A percentile compares a stretch with the other conserved stretches of the same genome.
phyloP scores from a whole-genome alignment of 2,329 filamentous ascomycete species.

The Xylariaceae sp. region DNA sequence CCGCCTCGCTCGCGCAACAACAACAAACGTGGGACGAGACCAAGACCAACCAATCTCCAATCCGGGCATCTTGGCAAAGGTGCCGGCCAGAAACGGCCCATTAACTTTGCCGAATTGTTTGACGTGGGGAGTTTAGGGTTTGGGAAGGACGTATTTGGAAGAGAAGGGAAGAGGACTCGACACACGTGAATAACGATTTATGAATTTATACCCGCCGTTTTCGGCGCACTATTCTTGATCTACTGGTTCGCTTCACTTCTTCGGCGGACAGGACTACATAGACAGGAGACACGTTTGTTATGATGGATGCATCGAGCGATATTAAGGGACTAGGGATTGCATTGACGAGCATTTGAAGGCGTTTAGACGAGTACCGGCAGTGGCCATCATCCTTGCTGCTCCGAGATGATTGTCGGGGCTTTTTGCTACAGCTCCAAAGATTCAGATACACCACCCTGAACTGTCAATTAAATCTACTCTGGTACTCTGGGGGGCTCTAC shows the following conservation, averaged over 20 bases:
- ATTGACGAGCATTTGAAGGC: not conserved
- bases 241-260: not conserved
- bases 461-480: not conserved
- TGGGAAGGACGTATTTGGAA: slow-evolving; percentile 62
- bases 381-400: not conserved
- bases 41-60: slow-evolving; percentile 30
- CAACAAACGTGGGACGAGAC: slow-evolving; percentile 28
- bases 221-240: slow-evolving; percentile 11
- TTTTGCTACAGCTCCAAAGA: not conserved
- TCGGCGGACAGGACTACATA: not conserved
- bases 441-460: not conserved
- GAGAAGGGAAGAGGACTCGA: slow-evolving; percentile 52
- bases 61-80: slow-evolving; percentile 57
- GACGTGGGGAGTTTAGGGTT: slow-evolving; percentile 66
- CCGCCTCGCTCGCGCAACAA: slow-evolving; percentile 30
- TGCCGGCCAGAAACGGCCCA: slow-evolving; percentile 71
- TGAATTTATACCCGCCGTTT: slow-evolving; percentile 14
- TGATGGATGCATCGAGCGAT: not conserved
- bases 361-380: not conserved
- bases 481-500: not conserved
- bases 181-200: slow-evolving; percentile 43
- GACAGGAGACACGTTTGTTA: not conserved
- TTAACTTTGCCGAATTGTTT: slow-evolving; percentile 76
- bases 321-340: not conserved
- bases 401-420: not conserved